Evolutionary conservation across 2,329 filamentous ascomycete species (phyloP).

Genomic region (Tolypocladium paradoxum): DNA sequence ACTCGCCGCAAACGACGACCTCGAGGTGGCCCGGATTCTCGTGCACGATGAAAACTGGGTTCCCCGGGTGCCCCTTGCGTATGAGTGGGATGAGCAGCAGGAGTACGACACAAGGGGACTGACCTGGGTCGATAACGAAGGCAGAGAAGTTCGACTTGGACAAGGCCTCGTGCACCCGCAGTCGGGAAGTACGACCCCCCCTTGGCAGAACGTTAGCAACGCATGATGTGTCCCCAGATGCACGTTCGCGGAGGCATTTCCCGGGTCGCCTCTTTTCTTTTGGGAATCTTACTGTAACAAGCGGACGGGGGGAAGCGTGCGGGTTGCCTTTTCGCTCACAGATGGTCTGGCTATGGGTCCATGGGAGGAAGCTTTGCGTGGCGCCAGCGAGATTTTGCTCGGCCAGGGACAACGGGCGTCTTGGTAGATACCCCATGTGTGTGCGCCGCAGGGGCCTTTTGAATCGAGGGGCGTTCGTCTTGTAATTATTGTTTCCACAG

Average conservation of each 20-base stretch:
- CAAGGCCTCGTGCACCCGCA: background rate
- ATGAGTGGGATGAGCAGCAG: background rate
- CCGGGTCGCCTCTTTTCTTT: background rate
- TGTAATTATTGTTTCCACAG: background rate
- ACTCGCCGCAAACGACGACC: conserved; percentile 16
- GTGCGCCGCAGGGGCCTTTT: background rate
- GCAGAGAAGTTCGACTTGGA: background rate
- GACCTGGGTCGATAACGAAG: conserved; percentile 6
- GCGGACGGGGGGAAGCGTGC: background rate
- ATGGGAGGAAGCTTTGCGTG: no score
- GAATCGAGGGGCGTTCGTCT: background rate
- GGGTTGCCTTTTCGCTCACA: background rate
- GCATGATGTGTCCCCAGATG: background rate
- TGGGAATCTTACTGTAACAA: background rate
- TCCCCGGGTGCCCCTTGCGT: conserved; percentile 1
- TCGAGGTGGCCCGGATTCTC: conserved; percentile 29
- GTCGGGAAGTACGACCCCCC: background rate
- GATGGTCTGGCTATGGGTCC: no score
- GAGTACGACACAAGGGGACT: conserved; percentile 1
- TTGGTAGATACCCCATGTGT: background rate
- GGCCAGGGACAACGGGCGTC: background rate
- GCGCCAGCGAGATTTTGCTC: background rate
- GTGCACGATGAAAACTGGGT: conserved; percentile 33
- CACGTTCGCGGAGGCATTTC: background rate
- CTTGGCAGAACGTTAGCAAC: background rate